phyloP scores from a whole-genome alignment of 495 filamentous ascomycete species.

The Podospora tetraspora region DNA sequence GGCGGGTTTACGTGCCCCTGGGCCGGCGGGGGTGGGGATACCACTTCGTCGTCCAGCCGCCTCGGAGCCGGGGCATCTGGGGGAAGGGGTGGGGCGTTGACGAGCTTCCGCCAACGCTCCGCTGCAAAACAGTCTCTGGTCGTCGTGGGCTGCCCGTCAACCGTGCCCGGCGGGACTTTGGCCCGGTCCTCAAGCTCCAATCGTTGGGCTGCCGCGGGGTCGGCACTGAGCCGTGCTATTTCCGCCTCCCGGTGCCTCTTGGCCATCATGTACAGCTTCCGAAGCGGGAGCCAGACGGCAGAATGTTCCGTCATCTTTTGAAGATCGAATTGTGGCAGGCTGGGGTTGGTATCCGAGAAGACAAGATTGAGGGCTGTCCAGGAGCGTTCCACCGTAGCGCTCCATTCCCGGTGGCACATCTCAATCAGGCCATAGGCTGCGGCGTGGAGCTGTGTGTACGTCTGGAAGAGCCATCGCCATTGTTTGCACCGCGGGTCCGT shows the following conservation, averaged over 20 bases:
- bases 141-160: constrained; percentile 35
- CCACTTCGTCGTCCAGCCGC: not conserved
- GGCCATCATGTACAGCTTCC: constrained; percentile 66
- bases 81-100: constrained; percentile 32
- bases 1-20: not conserved
- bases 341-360: constrained; percentile 49
- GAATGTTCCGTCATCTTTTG: constrained; percentile 45
- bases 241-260: constrained; percentile 48
- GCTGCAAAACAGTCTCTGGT: constrained; percentile 33
- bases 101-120: constrained; percentile 42
- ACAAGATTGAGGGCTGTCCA: constrained; percentile 68
- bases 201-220: constrained; percentile 38
- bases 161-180: constrained; percentile 30
- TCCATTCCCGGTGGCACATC: constrained; percentile 65
- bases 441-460: constrained; percentile 78
- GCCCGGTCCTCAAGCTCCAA: constrained; percentile 38
- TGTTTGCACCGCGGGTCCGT: constrained; percentile 55
- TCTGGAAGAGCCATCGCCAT: constrained; percentile 79
- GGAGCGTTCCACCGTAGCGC: constrained; percentile 64
- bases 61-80: not conserved
- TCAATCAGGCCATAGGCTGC: constrained; percentile 73
- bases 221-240: constrained; percentile 34
- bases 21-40: not conserved
- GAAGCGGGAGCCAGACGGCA: constrained; percentile 69
- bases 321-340: constrained; percentile 35